Conservation (phyloP, 768 basidiomycete genomes). For the Fomitopsis pulvina region DNA sequence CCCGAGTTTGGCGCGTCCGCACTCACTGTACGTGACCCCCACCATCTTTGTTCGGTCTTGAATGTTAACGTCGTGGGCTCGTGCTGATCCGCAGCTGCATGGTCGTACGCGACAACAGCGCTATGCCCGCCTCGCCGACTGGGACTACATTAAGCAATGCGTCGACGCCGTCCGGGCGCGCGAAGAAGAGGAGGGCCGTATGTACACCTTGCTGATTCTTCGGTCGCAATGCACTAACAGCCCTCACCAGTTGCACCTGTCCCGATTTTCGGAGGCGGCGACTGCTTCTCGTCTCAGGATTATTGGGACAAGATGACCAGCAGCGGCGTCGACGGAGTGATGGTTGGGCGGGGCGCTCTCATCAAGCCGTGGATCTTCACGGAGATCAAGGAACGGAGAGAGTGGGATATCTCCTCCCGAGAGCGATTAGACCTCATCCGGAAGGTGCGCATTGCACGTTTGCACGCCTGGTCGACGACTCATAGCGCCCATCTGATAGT, state of each 20-base stretch:
- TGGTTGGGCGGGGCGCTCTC: slow-evolving; percentile 91
- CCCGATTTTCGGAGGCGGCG: slow-evolving; percentile 97
- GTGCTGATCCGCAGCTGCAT: slow-evolving; percentile 85
- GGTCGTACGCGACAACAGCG: slow-evolving; percentile 93
- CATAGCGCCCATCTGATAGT: slow-evolving; percentile 38
- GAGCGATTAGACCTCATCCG: slow-evolving; percentile 78
- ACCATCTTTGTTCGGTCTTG: not conserved
- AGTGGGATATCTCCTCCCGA: slow-evolving; percentile 88
- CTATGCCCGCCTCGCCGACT: slow-evolving; percentile 89
- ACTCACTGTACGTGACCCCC: slow-evolving; percentile 38
- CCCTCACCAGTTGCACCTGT: slow-evolving; percentile 61
- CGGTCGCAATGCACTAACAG: not conserved
- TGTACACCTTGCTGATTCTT: slow-evolving; percentile 23
- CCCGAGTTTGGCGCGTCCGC: slow-evolving; percentile 48
- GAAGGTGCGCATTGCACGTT: slow-evolving; percentile 42
- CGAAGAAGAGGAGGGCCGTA: slow-evolving; percentile 68
- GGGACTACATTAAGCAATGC: slow-evolving; percentile 88
- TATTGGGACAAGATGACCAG: slow-evolving; percentile 73
- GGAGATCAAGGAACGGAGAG: slow-evolving; percentile 85
- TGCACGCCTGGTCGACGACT: not conserved
- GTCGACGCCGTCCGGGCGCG: slow-evolving; percentile 69
- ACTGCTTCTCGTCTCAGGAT: slow-evolving; percentile 82
- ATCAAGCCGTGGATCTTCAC: slow-evolving; percentile 98
- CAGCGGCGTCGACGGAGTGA: slow-evolving; percentile 90
- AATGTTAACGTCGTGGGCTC: not conserved